Conservation (phyloP, 2,329 filamentous ascomycete genomes). For the Colletotrichum orchidophilum region DNA sequence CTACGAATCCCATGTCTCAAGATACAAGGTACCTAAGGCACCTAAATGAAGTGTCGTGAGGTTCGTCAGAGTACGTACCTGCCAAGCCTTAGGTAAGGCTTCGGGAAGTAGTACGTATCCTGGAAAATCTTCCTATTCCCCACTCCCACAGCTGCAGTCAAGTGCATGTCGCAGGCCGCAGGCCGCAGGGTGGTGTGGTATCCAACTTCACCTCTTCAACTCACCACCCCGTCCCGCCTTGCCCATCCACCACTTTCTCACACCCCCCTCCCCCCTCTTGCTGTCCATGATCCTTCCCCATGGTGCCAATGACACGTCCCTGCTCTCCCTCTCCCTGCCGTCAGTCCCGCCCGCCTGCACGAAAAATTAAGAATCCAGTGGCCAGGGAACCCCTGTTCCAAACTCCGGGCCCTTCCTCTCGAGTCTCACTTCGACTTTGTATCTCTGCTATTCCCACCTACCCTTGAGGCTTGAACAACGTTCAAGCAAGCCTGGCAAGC, state of each 20-base stretch:
- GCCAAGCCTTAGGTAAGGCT: not conserved
- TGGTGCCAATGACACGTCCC: conserved; percentile 23
- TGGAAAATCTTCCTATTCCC: conserved; percentile 5
- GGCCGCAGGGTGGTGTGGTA: not conserved
- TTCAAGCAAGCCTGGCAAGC: not conserved
- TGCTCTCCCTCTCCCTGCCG: conserved; percentile 17
- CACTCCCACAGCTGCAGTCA: conserved; percentile 14
- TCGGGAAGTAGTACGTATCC: not conserved
- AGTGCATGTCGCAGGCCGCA: not conserved
- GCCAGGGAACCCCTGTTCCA: conserved; percentile 18
- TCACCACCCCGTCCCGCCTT: not conserved
- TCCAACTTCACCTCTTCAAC: not conserved
- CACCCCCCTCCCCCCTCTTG: conserved; percentile 27
- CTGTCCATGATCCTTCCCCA: not conserved
- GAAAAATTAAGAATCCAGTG: conserved; percentile 23
- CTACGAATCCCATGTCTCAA: not conserved
- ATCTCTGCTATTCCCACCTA: too few relatives aligned
- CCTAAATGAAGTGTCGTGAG: not conserved
- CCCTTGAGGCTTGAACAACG: not conserved
- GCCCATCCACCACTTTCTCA: conserved; percentile 31
- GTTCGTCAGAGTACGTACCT: not conserved
- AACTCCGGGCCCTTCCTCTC: conserved; percentile 2
- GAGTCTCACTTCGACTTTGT: conserved; percentile 4
- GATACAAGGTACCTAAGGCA: not conserved
- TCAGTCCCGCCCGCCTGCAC: conserved; percentile 21